Percentiles rank a stretch among this genome's conserved stretches.
Evolutionary conservation across 495 filamentous ascomycete genomes (phyloP).

Genomic region (Endocarpon pusillum): DNA sequence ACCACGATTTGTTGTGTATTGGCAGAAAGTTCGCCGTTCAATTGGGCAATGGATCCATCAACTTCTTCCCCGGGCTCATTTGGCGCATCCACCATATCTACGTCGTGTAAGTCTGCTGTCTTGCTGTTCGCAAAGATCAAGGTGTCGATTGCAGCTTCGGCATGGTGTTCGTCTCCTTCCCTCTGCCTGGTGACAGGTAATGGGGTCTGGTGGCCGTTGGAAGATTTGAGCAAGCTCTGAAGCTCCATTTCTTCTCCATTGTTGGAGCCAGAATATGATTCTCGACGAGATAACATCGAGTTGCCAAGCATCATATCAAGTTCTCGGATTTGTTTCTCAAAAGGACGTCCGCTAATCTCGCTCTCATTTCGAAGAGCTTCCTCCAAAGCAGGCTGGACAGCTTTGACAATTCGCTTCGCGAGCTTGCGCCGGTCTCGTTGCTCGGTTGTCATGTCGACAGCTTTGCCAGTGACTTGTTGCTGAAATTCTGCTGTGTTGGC

Average conservation of each 20-base stretch:
- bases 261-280: too few relatives aligned
- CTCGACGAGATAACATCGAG: conserved; percentile 29
- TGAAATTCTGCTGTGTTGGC: conserved; percentile 35
- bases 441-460: conserved; percentile 39
- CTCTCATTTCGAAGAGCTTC: conserved; percentile 62
- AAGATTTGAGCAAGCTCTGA: too few relatives aligned
- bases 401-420: conserved; percentile 71
- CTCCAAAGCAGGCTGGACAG: conserved; percentile 59
- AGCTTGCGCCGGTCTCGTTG: conserved; percentile 49
- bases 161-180: too few relatives aligned
- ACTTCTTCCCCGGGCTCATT: conserved; percentile 1
- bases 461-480: conserved; percentile 33
- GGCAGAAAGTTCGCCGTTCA: not conserved
- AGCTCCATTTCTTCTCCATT: too few relatives aligned
- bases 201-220: conserved; percentile 14
- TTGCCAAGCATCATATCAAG: conserved; percentile 55
- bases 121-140: too few relatives aligned
- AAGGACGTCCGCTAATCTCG: conserved; percentile 51
- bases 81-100: not conserved
- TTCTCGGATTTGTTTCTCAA: conserved; percentile 52
- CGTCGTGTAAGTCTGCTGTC: too few relatives aligned
- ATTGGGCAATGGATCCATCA: not conserved
- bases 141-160: too few relatives aligned
- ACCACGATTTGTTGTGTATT: conserved; percentile 1
- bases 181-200: too few relatives aligned